Base-by-base conservation (phyloP, 1,284 basidiomycete species). In the Singerocomus inundabilis region DNA sequence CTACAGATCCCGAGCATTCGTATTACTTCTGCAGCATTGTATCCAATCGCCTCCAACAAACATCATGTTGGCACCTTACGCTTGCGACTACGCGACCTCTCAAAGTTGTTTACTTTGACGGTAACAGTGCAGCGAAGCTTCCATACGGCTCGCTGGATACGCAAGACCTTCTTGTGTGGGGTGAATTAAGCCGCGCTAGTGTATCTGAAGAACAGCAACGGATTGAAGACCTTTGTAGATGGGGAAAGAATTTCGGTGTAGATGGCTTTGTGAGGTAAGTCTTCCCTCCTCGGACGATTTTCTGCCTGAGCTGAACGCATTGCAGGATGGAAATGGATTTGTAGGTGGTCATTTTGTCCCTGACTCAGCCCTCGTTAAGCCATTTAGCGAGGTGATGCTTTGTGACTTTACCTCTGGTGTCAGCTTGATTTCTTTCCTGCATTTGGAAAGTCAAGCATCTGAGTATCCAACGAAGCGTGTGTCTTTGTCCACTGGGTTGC, bases 271-370 rank as follows among this genome's bases (percentile, higher is more conserved):
- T 73, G 16, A 67, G 74, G 73, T 72, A 46, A 44, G 39, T 36
- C 1, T 28, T 15, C 7, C 1, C 10, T 18, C 9, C 16, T 7
- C 30, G 12, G 2, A 6, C 16, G 5, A 32, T 9, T 24, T 25
- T n/a, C n/a, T n/a, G n/a, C 45, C 3, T 33, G 21, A 1, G 26
- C 29, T 63, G 24, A 54, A 41, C 1, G 15, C 12, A 1, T 42
- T 10, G 29, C 37, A 73, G 76, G 55, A 78, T 78, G 77, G 72
- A 76, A 60, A 70, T 75, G 66, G 65, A 71, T 53, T 79, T 78
- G 77, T 79, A 53, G 57, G 74, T 58, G 13, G 32, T 30, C 7
- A 33, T 40, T 25, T 15, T 18, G 5, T 9, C 1, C 16, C 2
- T 12, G 24, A 8, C 12, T 25, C 1, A 2, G 6, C 43, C 25